Evolutionary conservation across 352 stramenopile genomes (phyloP), one percentile per base, ranked within the genome.

Genomic region (Aphanomyces euteiches): DNA sequence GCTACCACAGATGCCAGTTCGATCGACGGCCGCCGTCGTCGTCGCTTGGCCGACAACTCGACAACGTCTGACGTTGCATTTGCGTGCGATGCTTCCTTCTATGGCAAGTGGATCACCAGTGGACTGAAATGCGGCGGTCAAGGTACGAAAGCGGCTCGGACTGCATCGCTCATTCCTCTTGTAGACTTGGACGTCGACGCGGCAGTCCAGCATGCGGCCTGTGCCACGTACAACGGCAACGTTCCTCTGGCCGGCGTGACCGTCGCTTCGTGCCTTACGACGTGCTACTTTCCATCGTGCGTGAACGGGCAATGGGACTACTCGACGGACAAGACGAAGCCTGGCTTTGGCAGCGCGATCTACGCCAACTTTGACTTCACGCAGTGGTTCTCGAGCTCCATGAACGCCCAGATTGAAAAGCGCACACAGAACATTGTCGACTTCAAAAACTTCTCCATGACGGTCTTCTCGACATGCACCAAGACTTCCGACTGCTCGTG

Each of bases 241-340:
- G 79, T 86, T 34, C 79, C 81, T 0, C 76, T 80, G 28, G 75
- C 75, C 1, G 61, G 73, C 0, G 75, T 92, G 34, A 78, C 80
- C 70, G 65, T 91, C 72, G 77, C 80, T 28, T 78, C 85, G 10
- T 95, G 87, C 64, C 78, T 95, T 74, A 92, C 85, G 13, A 78
- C 89, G n/a, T 95, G 87, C 50, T 78, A 81, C 54, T 92, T 95
- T 73, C 87, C 87, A 21, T 85, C 79, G 12, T 95, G 87, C 64
- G 70, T 64, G 37, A 85, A 90, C 47, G 83, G 80, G 59, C 78
- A 71, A 71, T 95, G 87, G 87, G 87, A 92, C 72, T 95, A 95
- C 75, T 64, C 75, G 50, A 74, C 83, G 3, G 68, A 76, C 19
- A 82, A 92, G 57, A 56, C 36, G 36, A 17, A 13, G n/a, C 54